Percentiles rank a stretch among this genome's conserved stretches.
Evolutionary conservation across 2,329 filamentous ascomycete genomes (phyloP).

Genomic region (Aspergillus cejpii): DNA sequence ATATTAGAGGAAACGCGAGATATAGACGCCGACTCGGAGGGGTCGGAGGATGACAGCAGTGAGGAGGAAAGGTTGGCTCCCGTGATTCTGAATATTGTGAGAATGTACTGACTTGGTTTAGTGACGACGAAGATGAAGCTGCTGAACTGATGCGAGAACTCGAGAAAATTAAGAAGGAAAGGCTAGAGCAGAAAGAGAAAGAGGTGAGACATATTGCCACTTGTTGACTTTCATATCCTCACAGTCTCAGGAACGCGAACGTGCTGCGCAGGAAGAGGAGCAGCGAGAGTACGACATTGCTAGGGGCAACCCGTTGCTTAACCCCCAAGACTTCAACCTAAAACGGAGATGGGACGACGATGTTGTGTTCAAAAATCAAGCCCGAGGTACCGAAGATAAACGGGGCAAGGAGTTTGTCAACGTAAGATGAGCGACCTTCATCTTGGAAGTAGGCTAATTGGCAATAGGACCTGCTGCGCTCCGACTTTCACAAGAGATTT

Average conservation of each 20-base stretch:
- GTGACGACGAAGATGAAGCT: conserved; percentile 68
- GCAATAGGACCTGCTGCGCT: conserved; percentile 70
- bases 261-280: conserved; percentile 72
- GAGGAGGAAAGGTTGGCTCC: conserved; percentile 52
- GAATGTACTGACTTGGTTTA: conserved; percentile 35
- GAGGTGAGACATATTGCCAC: conserved; percentile 45
- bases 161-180: conserved; percentile 85
- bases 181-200: conserved; percentile 71
- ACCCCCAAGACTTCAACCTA: conserved; percentile 79
- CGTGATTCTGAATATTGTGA: too few species aligned
- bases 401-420: conserved; percentile 96
- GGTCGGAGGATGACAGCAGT: conserved; percentile 53
- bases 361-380: conserved; percentile 98
- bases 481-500: conserved; percentile 96
- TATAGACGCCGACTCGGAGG: conserved; percentile 74
- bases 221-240: conserved; percentile 7
- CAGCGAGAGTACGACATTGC: conserved; percentile 83
- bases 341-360: conserved; percentile 92
- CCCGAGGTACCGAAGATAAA: conserved; percentile 86
- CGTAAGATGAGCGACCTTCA: conserved; percentile 47
- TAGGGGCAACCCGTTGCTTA: conserved; percentile 83
- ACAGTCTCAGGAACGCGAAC: conserved; percentile 61
- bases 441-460: conserved; percentile 16
- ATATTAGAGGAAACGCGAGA: conserved; percentile 83
- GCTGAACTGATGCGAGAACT: conserved; percentile 87